These are phyloP conservation scores for Aspergillus candidus DNA, from an alignment of 2,329 filamentous ascomycete genomes.

Conservation along the genomic window DNA sequence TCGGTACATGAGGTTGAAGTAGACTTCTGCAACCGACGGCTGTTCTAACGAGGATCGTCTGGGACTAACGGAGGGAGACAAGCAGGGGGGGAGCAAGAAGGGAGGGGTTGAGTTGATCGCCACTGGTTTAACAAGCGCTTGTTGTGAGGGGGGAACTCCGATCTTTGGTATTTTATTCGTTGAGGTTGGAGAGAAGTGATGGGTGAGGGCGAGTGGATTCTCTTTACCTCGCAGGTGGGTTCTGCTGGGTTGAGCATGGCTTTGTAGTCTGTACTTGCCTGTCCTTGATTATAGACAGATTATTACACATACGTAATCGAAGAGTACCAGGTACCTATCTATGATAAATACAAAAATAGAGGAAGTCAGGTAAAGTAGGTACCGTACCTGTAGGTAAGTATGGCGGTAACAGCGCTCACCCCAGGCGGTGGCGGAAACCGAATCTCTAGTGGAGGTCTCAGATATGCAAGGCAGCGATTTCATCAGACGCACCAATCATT, in stretches of 20 bases:
- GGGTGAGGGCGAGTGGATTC: too few relatives aligned
- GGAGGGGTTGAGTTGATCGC: background rate
- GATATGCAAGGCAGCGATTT: constrained; percentile 6
- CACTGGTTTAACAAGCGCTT: constrained; percentile 4
- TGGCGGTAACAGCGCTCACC: constrained; percentile 13
- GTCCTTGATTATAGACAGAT: too few relatives aligned
- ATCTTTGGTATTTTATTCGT: too few relatives aligned
- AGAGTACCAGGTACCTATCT: background rate
- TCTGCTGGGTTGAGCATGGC: too few relatives aligned
- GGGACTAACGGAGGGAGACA: constrained; percentile 3
- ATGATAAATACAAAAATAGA: too few relatives aligned
- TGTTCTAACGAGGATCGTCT: constrained; percentile 13
- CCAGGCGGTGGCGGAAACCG: constrained; percentile 10
- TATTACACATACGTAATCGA: background rate
- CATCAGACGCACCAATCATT: constrained; percentile 11
- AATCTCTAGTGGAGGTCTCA: constrained; percentile 14
- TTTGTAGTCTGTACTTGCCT: too few relatives aligned
- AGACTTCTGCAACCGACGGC: constrained; percentile 13
- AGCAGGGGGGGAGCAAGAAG: background rate
- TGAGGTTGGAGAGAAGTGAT: too few relatives aligned
- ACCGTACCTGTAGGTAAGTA: constrained; percentile 1
- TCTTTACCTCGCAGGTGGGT: too few relatives aligned
- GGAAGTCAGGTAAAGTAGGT: background rate
- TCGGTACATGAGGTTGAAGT: constrained; percentile 6
- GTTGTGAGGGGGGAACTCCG: background rate